phyloP scores from a whole-genome alignment of 2,329 filamentous ascomycete genomes.

The Aureobasidium namibiae region DNA sequence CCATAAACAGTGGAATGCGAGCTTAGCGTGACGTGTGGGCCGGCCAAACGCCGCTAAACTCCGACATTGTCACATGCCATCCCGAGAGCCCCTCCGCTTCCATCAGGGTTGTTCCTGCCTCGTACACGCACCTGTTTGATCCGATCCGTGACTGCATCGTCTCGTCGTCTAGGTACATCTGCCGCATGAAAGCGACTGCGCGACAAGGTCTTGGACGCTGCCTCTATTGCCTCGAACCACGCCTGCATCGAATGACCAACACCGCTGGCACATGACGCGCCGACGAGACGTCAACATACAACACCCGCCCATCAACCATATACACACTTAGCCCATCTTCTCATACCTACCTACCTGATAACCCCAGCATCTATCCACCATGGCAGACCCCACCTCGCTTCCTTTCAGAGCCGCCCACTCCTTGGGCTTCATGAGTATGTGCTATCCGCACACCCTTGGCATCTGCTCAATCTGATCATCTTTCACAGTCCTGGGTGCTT shows the following conservation, averaged over 20 bases:
- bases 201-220: not conserved
- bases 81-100: not conserved
- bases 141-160: not conserved
- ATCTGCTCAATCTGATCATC: not conserved
- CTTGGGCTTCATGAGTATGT: constrained; percentile 34
- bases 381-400: not conserved
- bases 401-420: constrained; percentile 19
- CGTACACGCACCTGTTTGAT: not conserved
- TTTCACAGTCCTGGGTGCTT: constrained; percentile 73
- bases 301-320: not conserved
- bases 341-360: not conserved
- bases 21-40: not conserved
- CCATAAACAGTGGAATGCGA: not conserved
- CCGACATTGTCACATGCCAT: not conserved
- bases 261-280: not conserved
- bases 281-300: not conserved
- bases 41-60: not conserved
- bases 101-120: constrained; percentile 1
- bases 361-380: not conserved
- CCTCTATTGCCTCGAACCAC: not conserved
- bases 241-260: not conserved
- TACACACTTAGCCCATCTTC: not conserved
- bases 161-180: not conserved
- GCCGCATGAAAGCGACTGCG: not conserved
- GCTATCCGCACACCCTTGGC: not conserved